Evolutionary conservation across 73 alveolate genomes (phyloP).

Genomic region (Paramecium primaurelia): DNA sequence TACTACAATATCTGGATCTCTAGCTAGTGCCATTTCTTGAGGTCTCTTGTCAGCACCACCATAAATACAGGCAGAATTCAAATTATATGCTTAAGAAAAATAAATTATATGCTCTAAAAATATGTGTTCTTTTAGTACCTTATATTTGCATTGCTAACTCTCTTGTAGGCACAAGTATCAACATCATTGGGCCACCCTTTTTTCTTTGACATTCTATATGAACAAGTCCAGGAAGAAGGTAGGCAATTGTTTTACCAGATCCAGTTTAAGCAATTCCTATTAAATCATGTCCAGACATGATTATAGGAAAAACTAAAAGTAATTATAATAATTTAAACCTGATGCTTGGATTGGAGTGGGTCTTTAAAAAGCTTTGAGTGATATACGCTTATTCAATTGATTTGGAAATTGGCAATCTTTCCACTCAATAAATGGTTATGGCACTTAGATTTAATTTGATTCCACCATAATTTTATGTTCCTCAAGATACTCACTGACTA

Average conservation of each 20-base stretch:
- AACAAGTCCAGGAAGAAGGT: constrained; percentile 85
- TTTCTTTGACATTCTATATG: constrained; percentile 83
- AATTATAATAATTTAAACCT: neutral
- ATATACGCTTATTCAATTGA: constrained; percentile 36
- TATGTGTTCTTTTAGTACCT: constrained; percentile 24
- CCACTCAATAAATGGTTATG: constrained; percentile 37
- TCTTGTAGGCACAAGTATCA: constrained; percentile 96
- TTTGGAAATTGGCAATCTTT: constrained; percentile 26
- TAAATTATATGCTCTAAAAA: constrained; percentile 79
- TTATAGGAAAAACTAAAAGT: constrained; percentile 74
- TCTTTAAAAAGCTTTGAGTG: constrained; percentile 68
- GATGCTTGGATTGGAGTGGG: constrained; percentile 92
- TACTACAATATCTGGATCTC: constrained; percentile 94
- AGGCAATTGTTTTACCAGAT: constrained; percentile 95
- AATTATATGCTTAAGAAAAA: constrained; percentile 68
- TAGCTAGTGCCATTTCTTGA: constrained; percentile 65
- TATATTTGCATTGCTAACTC: constrained; percentile 85
- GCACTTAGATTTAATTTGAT: neutral
- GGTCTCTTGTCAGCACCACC: constrained; percentile 90
- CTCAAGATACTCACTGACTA: neutral
- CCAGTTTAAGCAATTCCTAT: constrained; percentile 97
- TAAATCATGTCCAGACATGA: constrained; percentile 90
- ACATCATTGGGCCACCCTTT: constrained; percentile 95
- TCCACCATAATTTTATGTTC: neutral
- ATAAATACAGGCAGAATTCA: constrained; percentile 81